Evolutionary conservation across 305 asterid species (phyloP).

Genomic region (Nicotiana rustica): DNA sequence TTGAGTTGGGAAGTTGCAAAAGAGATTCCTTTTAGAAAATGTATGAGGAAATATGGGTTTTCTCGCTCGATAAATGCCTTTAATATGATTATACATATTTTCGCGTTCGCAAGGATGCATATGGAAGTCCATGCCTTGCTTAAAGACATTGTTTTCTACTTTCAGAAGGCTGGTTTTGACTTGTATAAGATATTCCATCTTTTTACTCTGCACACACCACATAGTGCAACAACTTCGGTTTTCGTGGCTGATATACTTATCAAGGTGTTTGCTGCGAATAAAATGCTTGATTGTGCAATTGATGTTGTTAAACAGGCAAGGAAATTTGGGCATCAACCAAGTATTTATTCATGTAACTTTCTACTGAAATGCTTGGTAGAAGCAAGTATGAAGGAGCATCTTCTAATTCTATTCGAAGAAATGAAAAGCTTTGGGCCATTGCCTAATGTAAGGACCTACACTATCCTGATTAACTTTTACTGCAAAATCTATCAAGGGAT

Average conservation of each 20-base stretch:
- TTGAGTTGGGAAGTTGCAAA: slow-evolving; percentile 59
- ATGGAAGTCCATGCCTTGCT: slow-evolving; percentile 61
- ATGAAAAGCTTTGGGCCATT: slow-evolving; percentile 64
- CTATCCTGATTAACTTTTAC: slow-evolving; percentile 59
- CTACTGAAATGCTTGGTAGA: slow-evolving; percentile 68
- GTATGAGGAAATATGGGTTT: slow-evolving; percentile 58
- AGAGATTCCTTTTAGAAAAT: slow-evolving; percentile 45
- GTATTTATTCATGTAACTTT: slow-evolving; percentile 58
- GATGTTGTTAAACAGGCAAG: slow-evolving; percentile 50
- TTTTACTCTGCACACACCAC: slow-evolving; percentile 42
- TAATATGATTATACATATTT: slow-evolving; percentile 52
- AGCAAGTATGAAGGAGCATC: slow-evolving; percentile 42
- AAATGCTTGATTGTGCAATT: slow-evolving; percentile 56
- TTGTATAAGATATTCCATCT: slow-evolving; percentile 47
- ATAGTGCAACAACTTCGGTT: slow-evolving; percentile 40
- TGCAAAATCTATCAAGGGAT: slow-evolving; percentile 47
- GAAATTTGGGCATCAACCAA: slow-evolving; percentile 50
- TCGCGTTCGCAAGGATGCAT: slow-evolving; percentile 59
- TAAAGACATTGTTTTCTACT: slow-evolving; percentile 54
- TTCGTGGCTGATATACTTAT: slow-evolving; percentile 52
- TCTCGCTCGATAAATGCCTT: slow-evolving; percentile 47
- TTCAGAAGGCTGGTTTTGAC: slow-evolving; percentile 45
- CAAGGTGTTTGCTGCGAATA: slow-evolving; percentile 64
- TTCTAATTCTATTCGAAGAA: slow-evolving; percentile 50
- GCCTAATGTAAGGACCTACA: slow-evolving; percentile 63